Percentiles rank a stretch among this genome's conserved stretches.
phyloP scores from a whole-genome alignment of 225 moss, liverwort and hornwort genomes.

The Anthoceros angustus region DNA sequence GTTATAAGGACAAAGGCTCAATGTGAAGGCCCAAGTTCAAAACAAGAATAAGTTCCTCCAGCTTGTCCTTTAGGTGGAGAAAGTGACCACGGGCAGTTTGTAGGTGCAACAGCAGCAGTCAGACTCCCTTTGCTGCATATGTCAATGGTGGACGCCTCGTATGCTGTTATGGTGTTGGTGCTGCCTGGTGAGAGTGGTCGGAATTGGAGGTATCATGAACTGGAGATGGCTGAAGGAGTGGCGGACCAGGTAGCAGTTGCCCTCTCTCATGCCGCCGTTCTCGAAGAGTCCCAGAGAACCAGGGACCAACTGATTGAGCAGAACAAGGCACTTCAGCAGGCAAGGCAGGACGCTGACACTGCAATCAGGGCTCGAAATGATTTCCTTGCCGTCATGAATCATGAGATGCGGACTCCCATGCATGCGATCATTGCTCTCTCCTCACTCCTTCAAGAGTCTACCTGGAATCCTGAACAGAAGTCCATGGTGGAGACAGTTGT shows the following conservation, averaged over 20 bases:
- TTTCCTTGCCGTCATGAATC: neutral
- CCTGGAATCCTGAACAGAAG: slow-evolving; percentile 1
- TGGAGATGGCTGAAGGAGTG: neutral
- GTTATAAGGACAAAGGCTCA: too few relatives aligned
- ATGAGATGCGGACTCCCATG: slow-evolving; percentile 3
- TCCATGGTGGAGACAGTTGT: neutral
- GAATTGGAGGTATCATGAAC: neutral
- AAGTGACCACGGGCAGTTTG: neutral
- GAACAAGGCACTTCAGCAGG: neutral
- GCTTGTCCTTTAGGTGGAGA: neutral
- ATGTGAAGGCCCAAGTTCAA: too few relatives aligned
- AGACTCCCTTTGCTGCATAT: slow-evolving; percentile 1
- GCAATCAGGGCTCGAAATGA: neutral
- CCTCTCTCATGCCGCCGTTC: neutral
- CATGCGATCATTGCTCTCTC: neutral
- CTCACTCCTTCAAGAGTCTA: neutral
- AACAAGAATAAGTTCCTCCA: too few relatives aligned
- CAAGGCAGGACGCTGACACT: neutral
- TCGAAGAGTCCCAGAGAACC: slow-evolving; percentile 1
- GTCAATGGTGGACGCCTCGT: neutral
- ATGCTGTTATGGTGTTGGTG: neutral
- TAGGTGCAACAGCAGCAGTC: neutral
- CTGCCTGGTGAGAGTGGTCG: neutral
- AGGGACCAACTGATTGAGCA: slow-evolving; percentile 1
- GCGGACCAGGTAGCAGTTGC: neutral